These are phyloP conservation scores for Melanopsichium pennsylvanicum DNA, from an alignment of 1,284 basidiomycete genomes.

Conservation along the genomic window DNA sequence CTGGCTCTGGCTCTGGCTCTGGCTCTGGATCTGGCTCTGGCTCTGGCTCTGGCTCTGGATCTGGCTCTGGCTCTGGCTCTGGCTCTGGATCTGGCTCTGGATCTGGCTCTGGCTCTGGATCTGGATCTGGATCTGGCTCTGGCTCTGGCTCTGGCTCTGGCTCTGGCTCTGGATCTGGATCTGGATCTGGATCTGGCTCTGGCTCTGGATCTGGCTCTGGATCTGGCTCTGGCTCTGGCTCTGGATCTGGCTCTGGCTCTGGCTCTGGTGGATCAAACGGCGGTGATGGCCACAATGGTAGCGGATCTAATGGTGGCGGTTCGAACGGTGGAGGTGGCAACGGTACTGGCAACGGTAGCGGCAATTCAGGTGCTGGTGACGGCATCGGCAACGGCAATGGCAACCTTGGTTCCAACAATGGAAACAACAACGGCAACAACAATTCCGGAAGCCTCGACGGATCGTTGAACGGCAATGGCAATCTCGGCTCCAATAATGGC, in stretches of 20 bases:
- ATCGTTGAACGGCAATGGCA: neutral
- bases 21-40: neutral
- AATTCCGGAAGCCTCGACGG: slow-evolving; percentile 9
- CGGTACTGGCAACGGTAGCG: slow-evolving; percentile 17
- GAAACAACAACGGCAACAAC: slow-evolving; percentile 6
- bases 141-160: slow-evolving; percentile 13
- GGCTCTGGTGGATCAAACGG: slow-evolving; percentile 8
- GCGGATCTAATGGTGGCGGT: slow-evolving; percentile 3
- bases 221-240: neutral
- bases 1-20: neutral
- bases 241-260: neutral
- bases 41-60: neutral
- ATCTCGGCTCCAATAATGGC: slow-evolving; percentile 9
- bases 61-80: neutral
- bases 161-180: slow-evolving; percentile 8
- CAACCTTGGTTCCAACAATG: slow-evolving; percentile 14
- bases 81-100: slow-evolving; percentile 1
- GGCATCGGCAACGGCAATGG: slow-evolving; percentile 8
- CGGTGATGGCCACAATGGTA: slow-evolving; percentile 5
- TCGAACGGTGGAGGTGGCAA: slow-evolving; percentile 8
- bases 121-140: slow-evolving; percentile 9
- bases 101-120: slow-evolving; percentile 7
- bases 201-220: slow-evolving; percentile 1
- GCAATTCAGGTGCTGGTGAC: slow-evolving; percentile 8
- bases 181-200: slow-evolving; percentile 3